Evolutionary conservation across 2,329 filamentous ascomycete genomes (phyloP), one percentile per base, ranked within the genome.

Genomic region (Aspergillus latus): DNA sequence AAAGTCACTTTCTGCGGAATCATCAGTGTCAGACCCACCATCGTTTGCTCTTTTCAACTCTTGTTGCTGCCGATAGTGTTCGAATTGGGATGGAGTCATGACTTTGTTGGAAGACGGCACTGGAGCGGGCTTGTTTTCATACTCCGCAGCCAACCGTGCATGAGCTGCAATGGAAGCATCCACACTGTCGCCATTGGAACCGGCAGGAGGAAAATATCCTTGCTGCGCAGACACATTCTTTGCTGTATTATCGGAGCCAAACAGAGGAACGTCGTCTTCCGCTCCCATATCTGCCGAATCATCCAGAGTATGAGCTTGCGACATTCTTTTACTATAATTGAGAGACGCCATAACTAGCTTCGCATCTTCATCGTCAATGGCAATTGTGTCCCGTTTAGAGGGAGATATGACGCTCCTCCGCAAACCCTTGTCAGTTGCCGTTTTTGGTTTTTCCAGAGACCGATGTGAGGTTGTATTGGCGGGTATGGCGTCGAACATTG

Each of bases 21-120:
- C 76, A 4, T 83, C 80, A 65, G 74, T 80, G 64, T 76, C 78
- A 29, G 72, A 78, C 34, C 69, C 71, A 64, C 76, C 74, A 59
- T 72, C 80, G 39, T 79, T 79, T 54, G 82, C 79, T n/a, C 84
- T 80, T 62, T 87, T 86, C 66, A 90, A 87, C 68, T 94, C 88
- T 58, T 81, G 77, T 56, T 82, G 78, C 66, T 87, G 82, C 59
- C 86, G 84, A 66, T 92, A 93, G 62, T 83, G 83, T 70, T 96
- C 91, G 64, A 95, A 96, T 69, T 96, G 86, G 9, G 87, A 89
- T 1, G 88, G 88, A 1, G 92, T 96, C 90, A 96, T 96, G 60
- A 94, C 88, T 72, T 94, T 94, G 70, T 84, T 88, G 16, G 79
- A 78, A 4, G 68, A 67, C 7, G 81, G 64, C 6, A 66, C 62